Percentiles rank a stretch among this genome's conserved stretches.
Evolutionary conservation across 2,329 filamentous ascomycete species (phyloP).

Genomic region (Dactylellina sp.): DNA sequence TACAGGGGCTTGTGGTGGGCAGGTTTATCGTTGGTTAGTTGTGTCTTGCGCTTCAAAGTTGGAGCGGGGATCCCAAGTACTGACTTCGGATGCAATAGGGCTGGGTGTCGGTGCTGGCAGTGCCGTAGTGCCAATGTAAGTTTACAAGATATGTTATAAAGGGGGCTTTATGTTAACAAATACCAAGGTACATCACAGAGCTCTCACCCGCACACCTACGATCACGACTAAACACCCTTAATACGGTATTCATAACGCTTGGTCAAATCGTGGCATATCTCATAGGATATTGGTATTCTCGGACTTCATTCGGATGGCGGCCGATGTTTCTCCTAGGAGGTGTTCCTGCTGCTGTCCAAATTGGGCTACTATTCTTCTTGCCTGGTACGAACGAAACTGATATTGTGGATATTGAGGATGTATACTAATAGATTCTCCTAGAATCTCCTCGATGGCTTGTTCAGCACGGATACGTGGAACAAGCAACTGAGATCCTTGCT

Average conservation of each 20-base stretch:
- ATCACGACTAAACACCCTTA: slow-evolving; percentile 83
- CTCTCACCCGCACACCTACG: slow-evolving; percentile 80
- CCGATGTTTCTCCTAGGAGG: slow-evolving; percentile 92
- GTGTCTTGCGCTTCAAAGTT: not conserved
- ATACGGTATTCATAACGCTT: slow-evolving; percentile 83
- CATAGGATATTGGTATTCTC: slow-evolving; percentile 74
- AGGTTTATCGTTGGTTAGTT: slow-evolving; percentile 70
- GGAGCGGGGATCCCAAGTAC: not conserved
- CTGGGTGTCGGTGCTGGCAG: slow-evolving; percentile 79
- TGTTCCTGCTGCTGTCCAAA: slow-evolving; percentile 78
- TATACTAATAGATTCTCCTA: slow-evolving; percentile 64
- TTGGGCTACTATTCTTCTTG: slow-evolving; percentile 71
- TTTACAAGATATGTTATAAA: slow-evolving; percentile 29
- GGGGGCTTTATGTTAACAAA: slow-evolving; percentile 10
- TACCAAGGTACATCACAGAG: slow-evolving; percentile 79
- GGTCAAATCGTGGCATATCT: slow-evolving; percentile 92
- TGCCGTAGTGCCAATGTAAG: slow-evolving; percentile 80
- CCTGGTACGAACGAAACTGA: slow-evolving; percentile 28
- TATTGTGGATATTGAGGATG: not conserved
- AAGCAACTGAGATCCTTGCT: slow-evolving; percentile 74
- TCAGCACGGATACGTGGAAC: slow-evolving; percentile 72
- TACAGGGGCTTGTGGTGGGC: slow-evolving; percentile 75
- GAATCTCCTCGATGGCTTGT: slow-evolving; percentile 92
- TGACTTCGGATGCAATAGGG: slow-evolving; percentile 64
- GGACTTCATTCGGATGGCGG: slow-evolving; percentile 73